These are phyloP conservation scores for Arbutus unedo DNA, from an alignment of 148 eudicot species.

Conservation along the genomic window DNA sequence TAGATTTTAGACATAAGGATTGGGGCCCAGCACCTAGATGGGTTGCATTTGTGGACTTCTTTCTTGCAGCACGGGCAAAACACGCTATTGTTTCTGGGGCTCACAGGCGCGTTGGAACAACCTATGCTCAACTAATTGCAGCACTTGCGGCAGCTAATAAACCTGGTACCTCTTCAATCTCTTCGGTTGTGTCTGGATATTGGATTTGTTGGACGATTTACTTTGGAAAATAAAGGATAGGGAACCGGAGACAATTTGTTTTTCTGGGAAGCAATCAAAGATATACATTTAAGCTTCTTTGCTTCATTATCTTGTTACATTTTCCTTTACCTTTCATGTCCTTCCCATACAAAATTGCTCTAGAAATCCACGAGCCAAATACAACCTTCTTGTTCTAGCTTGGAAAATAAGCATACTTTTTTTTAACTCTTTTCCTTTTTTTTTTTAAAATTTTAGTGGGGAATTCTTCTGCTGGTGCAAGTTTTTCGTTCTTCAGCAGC, in stretches of 20 bases:
- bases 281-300: background rate
- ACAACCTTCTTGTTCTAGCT: background rate
- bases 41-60: slow-evolving; percentile 97
- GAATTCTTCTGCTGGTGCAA: slow-evolving; percentile 13
- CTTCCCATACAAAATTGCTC: background rate
- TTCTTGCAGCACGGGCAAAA: slow-evolving; percentile 79
- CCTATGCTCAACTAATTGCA: slow-evolving; percentile 82
- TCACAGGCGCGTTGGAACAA: slow-evolving; percentile 83
- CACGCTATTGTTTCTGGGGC: slow-evolving; percentile 86
- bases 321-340: background rate
- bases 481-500: slow-evolving; percentile 71
- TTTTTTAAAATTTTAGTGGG: background rate
- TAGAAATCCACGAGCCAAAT: background rate
- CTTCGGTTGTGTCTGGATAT: background rate
- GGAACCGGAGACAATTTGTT: no score
- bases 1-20: slow-evolving; percentile 60
- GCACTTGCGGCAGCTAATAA: slow-evolving; percentile 68
- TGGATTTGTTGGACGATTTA: background rate
- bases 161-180: slow-evolving; percentile 40
- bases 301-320: background rate
- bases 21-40: slow-evolving; percentile 99
- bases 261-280: background rate
- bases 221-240: no score
- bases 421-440: background rate
- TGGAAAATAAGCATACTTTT: background rate